phyloP scores from a whole-genome alignment of 2,329 filamentous ascomycete genomes.

The Microsporum ferrugineum region DNA sequence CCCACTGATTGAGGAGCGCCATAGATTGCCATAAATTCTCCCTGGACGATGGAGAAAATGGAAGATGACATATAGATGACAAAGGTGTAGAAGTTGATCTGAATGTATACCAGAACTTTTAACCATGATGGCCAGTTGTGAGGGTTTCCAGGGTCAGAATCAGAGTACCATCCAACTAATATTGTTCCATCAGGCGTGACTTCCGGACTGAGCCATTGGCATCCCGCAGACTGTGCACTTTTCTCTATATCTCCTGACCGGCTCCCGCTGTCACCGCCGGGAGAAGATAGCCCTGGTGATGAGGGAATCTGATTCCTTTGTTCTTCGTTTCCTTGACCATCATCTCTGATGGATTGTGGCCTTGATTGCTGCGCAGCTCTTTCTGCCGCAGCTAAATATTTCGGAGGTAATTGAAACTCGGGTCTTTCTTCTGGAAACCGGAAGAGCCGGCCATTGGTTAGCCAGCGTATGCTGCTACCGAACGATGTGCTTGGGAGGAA shows the following conservation, averaged over 20 bases:
- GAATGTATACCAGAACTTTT: not conserved
- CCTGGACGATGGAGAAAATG: not conserved
- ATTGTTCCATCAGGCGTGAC: not conserved
- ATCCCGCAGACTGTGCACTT: not conserved
- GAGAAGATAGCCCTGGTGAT: not conserved
- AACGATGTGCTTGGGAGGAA: not conserved
- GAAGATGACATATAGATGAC: conserved; percentile 1
- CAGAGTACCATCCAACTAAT: not conserved
- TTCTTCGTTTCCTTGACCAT: not conserved
- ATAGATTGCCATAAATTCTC: not conserved
- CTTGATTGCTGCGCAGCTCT: not conserved
- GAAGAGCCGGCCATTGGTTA: not conserved
- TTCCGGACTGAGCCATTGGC: not conserved
- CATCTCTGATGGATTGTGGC: not conserved
- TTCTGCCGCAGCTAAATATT: not conserved
- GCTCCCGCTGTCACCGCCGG: not conserved
- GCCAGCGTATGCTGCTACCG: not conserved
- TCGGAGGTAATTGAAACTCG: not conserved
- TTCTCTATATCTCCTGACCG: not conserved
- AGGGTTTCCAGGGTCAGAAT: not conserved
- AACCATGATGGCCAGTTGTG: not conserved
- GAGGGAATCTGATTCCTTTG: not conserved
- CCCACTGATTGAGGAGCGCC: conserved; percentile 21
- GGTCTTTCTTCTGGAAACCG: not conserved
- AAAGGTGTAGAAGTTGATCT: not conserved